Evolutionary conservation across 1,284 basidiomycete species (phyloP), one percentile per base, ranked within the genome.

Genomic region (Microbotryomycetes sp.): DNA sequence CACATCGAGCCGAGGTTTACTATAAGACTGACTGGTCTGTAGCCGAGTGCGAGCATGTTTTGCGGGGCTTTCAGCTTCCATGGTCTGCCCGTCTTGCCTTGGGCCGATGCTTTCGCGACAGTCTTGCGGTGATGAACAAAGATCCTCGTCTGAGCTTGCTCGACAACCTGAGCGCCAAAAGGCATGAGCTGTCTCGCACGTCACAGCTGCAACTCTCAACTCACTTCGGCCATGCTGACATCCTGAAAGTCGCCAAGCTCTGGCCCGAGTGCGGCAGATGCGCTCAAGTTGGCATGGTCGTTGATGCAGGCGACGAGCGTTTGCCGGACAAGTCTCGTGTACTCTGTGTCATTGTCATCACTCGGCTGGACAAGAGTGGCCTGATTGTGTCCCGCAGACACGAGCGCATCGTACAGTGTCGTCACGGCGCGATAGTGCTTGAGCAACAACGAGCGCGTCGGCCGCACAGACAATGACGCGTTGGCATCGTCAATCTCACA

Each of bases 31-130:
- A 84, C 86, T 58, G 78, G 74, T 26, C 82, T 78, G 73, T 87
- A 88, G 4, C 88, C 87, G 15, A 79, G 71, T 2, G 84, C 82
- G 18, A 89, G 78, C 1, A 88, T 76, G 68, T 87, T 85, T 46
- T 61, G 58, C 15, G 65, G 65, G 3, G 57, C 59, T 0, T 59
- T 46, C 7, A 72, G 57, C 6, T 50, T 61, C 18, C 48, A 45
- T 0, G 30, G 24, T 5, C 57, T 50, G 3, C 46, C 54, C 2
- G 5, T 13, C 16, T 45, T 50, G 23, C 55, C 55, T 41, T 41
- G 35, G 9, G 9, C 11, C 11, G 18, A 18, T 11, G 26, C 41
- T 9, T 57, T 52, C 16, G 35, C 52, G 16, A 29, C 26, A 6
- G 18, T 29, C 1, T 21, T 16, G 24, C 61, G 48, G 21, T 67